Conservation (phyloP, 352 stramenopile species). For the Phytophthora brassicae region DNA sequence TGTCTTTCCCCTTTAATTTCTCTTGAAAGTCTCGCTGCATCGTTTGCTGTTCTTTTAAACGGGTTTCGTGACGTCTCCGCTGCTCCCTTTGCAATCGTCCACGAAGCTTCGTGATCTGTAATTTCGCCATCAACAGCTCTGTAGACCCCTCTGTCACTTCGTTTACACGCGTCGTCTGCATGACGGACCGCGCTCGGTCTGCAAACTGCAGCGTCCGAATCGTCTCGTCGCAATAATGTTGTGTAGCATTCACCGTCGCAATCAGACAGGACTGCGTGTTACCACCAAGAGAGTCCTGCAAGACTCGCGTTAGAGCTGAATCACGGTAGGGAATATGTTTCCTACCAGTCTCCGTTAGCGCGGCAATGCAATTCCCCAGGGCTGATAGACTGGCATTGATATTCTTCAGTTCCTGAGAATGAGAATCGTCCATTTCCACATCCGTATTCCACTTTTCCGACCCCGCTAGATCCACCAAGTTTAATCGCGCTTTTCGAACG, state of each 20-base stretch:
- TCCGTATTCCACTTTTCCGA: slow-evolving; percentile 88
- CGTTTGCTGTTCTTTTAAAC: slow-evolving; percentile 59
- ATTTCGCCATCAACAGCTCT: slow-evolving; percentile 59
- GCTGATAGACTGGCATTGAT: slow-evolving; percentile 92
- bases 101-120: slow-evolving; percentile 57
- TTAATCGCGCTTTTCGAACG: slow-evolving; percentile 55
- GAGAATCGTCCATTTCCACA: slow-evolving; percentile 66
- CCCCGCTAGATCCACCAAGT: slow-evolving; percentile 79
- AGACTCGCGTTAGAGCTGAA: slow-evolving; percentile 85
- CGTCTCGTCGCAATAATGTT: slow-evolving; percentile 58
- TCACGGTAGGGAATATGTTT: slow-evolving; percentile 92
- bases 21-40: slow-evolving; percentile 50
- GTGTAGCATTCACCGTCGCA: slow-evolving; percentile 57
- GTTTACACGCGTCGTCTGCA: slow-evolving; percentile 76
- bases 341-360: slow-evolving; percentile 68
- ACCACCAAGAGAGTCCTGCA: slow-evolving; percentile 83
- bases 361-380: slow-evolving; percentile 91
- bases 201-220: slow-evolving; percentile 81
- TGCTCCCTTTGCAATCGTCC: slow-evolving; percentile 55
- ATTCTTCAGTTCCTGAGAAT: slow-evolving; percentile 82
- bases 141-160: slow-evolving; percentile 49
- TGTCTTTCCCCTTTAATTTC: slow-evolving; percentile 64
- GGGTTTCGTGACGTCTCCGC: slow-evolving; percentile 43
- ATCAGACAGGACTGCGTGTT: slow-evolving; percentile 78
- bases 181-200: slow-evolving; percentile 67